These are phyloP conservation scores for Penicillium antarcticum DNA, from an alignment of 495 filamentous ascomycete species.

Conservation along the genomic window DNA sequence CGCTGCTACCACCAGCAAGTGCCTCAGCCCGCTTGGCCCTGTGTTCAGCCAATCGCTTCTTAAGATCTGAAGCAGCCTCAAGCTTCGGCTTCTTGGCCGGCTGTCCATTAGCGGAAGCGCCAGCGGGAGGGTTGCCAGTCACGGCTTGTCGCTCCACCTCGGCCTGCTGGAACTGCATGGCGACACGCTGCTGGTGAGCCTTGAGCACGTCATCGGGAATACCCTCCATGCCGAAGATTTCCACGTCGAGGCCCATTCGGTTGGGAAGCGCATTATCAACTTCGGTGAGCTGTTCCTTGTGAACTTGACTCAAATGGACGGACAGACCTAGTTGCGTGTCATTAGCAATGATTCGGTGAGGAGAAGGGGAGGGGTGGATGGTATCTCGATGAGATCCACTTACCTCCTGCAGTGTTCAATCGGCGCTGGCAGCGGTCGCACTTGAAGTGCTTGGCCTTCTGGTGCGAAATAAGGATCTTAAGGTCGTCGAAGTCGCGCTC, in stretches of 20 bases:
- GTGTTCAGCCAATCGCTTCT: slow-evolving; percentile 78
- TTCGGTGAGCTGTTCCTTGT: slow-evolving; percentile 81
- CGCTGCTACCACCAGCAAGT: slow-evolving; percentile 53
- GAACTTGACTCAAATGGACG: slow-evolving; percentile 97
- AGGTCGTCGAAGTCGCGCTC: slow-evolving; percentile 97
- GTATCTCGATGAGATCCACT: slow-evolving; percentile 23
- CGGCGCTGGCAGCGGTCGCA: slow-evolving; percentile 85
- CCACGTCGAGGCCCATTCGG: slow-evolving; percentile 77
- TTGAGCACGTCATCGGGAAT: slow-evolving; percentile 82
- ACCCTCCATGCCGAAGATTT: slow-evolving; percentile 98
- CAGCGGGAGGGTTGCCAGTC: slow-evolving; percentile 79
- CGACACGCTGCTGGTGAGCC: slow-evolving; percentile 80
- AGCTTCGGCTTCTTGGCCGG: slow-evolving; percentile 77
- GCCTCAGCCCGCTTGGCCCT: slow-evolving; percentile 67
- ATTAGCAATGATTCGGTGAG: slow-evolving; percentile 5
- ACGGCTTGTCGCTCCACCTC: slow-evolving; percentile 77
- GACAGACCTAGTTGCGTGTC: slow-evolving; percentile 62
- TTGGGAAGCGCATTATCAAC: slow-evolving; percentile 91
- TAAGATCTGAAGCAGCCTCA: slow-evolving; percentile 71
- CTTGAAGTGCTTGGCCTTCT: slow-evolving; percentile 98
- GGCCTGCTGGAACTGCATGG: slow-evolving; percentile 75
- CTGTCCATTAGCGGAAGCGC: slow-evolving; percentile 47
- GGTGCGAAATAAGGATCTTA: slow-evolving; percentile 92
- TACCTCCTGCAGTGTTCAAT: slow-evolving; percentile 93
- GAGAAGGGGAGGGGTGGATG: not conserved